A percentile compares a stretch with the other conserved stretches of the same genome.
These are phyloP conservation scores for Prunus davidiana DNA, from an alignment of 306 rosid species.

Conservation along the genomic window DNA sequence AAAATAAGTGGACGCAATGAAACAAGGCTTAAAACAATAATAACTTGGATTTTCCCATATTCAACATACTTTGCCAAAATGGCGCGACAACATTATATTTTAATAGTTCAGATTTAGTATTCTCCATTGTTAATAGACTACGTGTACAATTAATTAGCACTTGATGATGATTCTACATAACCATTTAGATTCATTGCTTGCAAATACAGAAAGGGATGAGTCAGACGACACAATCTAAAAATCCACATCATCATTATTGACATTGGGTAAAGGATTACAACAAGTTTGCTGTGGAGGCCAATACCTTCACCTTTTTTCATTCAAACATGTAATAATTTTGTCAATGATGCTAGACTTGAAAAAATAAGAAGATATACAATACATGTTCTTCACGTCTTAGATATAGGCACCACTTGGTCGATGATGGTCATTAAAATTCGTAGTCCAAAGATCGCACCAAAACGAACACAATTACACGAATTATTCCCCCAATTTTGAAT, in stretches of 20 bases:
- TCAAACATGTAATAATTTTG: not conserved
- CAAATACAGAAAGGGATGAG: conserved; percentile 1
- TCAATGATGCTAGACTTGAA: not conserved
- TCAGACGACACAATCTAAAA: not conserved
- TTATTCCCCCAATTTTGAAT: too few relatives aligned
- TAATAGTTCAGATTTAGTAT: too few relatives aligned
- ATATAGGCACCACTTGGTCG: not conserved
- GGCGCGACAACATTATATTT: not conserved
- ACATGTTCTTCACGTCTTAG: not conserved
- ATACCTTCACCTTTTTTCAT: not conserved
- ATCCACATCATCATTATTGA: not conserved
- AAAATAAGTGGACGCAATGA: not conserved
- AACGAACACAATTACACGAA: too few relatives aligned
- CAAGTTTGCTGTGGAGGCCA: not conserved
- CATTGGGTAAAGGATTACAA: not conserved
- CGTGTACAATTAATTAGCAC: not conserved
- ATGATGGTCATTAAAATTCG: too few relatives aligned
- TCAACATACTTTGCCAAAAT: not conserved
- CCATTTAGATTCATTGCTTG: conserved; percentile 21
- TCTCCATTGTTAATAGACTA: not conserved
- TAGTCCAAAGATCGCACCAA: too few relatives aligned
- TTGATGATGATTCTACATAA: not conserved
- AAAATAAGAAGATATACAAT: too few relatives aligned
- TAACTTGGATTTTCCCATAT: not conserved
- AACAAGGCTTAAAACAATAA: not conserved